phyloP scores from a whole-genome alignment of 139 green algal genomes.

The Penium margaritaceum region DNA sequence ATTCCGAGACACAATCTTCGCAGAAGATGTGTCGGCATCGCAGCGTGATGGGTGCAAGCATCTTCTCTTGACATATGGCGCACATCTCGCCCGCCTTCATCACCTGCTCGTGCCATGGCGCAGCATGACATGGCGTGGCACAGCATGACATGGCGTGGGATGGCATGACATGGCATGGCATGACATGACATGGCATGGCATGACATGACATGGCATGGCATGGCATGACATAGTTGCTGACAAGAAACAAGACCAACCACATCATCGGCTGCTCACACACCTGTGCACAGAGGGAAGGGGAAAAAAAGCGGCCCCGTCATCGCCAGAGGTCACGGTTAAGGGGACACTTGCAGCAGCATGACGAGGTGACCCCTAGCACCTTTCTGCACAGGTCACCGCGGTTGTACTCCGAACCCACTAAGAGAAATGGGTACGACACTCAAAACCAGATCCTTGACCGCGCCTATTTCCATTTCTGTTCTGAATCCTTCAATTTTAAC shows the following conservation, averaged over 20 bases:
- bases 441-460: too few relatives aligned
- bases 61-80: constrained; percentile 71
- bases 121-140: not conserved
- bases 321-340: too few relatives aligned
- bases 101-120: constrained; percentile 20
- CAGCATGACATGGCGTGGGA: not conserved
- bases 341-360: too few relatives aligned
- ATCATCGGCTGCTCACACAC: not conserved
- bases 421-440: too few relatives aligned
- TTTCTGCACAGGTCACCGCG: too few relatives aligned
- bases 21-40: constrained; percentile 72
- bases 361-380: too few relatives aligned
- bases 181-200: not conserved
- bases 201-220: not conserved
- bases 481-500: too few relatives aligned
- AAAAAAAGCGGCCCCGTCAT: too few relatives aligned
- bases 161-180: not conserved
- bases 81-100: constrained; percentile 53
- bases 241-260: not conserved
- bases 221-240: not conserved
- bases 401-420: too few relatives aligned
- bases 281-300: too few relatives aligned
- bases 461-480: too few relatives aligned
- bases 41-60: constrained; percentile 53
- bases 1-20: constrained; percentile 66